A percentile compares a stretch with the other conserved stretches of the same genome.
Evolutionary conservation across 2,329 filamentous ascomycete species (phyloP).

Genomic region (Westerdykella aurantiaca): DNA sequence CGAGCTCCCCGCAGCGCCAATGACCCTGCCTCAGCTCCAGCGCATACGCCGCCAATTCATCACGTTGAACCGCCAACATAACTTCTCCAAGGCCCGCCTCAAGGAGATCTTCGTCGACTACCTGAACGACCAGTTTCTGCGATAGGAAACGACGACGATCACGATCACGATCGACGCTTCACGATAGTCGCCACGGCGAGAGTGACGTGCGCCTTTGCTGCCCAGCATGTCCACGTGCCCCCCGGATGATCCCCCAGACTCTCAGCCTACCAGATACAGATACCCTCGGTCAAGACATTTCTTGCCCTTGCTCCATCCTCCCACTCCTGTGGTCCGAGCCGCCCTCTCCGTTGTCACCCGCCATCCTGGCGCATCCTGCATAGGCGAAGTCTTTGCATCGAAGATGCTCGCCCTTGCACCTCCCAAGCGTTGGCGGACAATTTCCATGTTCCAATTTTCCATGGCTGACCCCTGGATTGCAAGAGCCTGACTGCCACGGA

Average conservation of each 20-base stretch:
- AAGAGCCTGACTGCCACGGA: too few species aligned
- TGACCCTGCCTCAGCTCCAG: slow-evolving; percentile 71
- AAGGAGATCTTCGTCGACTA: slow-evolving; percentile 38
- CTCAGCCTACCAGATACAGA: not conserved
- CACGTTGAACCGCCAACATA: slow-evolving; percentile 63
- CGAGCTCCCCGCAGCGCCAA: slow-evolving; percentile 58
- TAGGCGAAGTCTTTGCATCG: too few species aligned
- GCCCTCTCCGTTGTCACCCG: slow-evolving; percentile 1
- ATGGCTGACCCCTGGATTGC: too few species aligned
- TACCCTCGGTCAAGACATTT: not conserved
- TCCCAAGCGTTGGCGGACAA: too few species aligned
- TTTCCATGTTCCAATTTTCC: too few species aligned
- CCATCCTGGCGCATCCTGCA: too few species aligned
- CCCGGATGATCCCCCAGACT: too few species aligned
- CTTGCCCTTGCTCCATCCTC: not conserved
- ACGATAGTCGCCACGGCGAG: slow-evolving; percentile 7
- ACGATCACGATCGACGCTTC: not conserved
- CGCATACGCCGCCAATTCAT: slow-evolving; percentile 72
- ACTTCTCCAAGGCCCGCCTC: slow-evolving; percentile 36
- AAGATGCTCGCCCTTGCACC: too few species aligned
- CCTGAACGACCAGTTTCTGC: slow-evolving; percentile 34
- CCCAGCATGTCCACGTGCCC: too few species aligned
- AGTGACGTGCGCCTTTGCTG: too few species aligned
- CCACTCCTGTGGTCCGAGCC: not conserved
- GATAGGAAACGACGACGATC: slow-evolving; percentile 14